These are phyloP conservation scores for Lipomyces orientalis DNA, from an alignment of 805 yeast species.

Conservation along the genomic window DNA sequence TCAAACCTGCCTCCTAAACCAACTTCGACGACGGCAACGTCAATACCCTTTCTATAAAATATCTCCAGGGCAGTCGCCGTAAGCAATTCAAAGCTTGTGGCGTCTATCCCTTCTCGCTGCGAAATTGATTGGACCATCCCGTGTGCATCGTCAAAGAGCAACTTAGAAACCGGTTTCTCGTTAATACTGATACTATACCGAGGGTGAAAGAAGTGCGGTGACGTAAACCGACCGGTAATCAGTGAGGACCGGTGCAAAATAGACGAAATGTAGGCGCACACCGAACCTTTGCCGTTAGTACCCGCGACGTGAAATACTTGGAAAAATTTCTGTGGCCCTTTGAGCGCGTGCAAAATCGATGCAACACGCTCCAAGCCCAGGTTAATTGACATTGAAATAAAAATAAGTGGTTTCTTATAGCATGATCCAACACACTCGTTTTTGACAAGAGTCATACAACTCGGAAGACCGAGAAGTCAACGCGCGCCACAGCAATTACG, in stretches of 20 bases:
- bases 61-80: slow-evolving; percentile 86
- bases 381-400: slow-evolving; percentile 48
- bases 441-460: too few species aligned
- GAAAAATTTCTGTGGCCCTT: slow-evolving; percentile 69
- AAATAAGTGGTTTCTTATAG: background rate
- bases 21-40: slow-evolving; percentile 86
- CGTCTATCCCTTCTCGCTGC: slow-evolving; percentile 54
- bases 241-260: slow-evolving; percentile 57
- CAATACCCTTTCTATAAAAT: slow-evolving; percentile 64
- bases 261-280: slow-evolving; percentile 79
- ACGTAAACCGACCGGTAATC: slow-evolving; percentile 78
- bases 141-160: slow-evolving; percentile 55
- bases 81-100: slow-evolving; percentile 86
- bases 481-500: too few species aligned
- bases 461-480: too few species aligned
- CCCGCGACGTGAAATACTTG: slow-evolving; percentile 92
- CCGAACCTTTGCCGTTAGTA: slow-evolving; percentile 96
- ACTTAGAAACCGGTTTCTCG: slow-evolving; percentile 57
- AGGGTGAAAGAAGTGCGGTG: slow-evolving; percentile 79
- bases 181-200: slow-evolving; percentile 79
- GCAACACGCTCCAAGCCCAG: slow-evolving; percentile 62
- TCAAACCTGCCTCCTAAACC: slow-evolving; percentile 92
- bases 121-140: slow-evolving; percentile 53
- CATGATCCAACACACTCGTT: background rate
- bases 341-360: slow-evolving; percentile 56